A percentile compares a stretch with the other conserved stretches of the same genome.
Conservation (phyloP, 257 asterid genomes). For the Solanum pinnatisectum region DNA sequence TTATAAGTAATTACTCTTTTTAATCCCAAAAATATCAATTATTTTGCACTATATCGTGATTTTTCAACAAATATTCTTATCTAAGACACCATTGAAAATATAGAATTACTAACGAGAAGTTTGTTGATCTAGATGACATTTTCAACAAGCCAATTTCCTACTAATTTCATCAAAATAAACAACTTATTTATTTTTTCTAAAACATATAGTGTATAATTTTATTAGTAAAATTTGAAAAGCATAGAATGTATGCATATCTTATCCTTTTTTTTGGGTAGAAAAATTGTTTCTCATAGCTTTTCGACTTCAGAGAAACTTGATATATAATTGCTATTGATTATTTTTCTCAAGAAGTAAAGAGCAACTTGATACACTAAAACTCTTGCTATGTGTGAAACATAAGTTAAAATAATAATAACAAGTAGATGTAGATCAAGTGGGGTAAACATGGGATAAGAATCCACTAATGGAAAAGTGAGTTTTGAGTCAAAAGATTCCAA, state of each 20-base stretch:
- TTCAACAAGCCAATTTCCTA: background rate
- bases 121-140: background rate
- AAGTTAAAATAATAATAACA: no score
- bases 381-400: background rate
- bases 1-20: background rate
- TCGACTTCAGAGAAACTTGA: background rate
- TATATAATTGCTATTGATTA: background rate
- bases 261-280: background rate
- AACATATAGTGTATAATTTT: no score
- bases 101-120: background rate
- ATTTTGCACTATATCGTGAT: background rate
- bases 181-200: no score
- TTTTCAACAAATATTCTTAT: background rate
- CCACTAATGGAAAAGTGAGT: background rate
- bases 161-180: background rate
- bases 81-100: background rate
- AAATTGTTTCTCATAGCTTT: no score
- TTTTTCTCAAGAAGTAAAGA: background rate
- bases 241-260: no score
- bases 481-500: constrained; percentile 11
- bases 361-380: no score
- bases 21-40: background rate
- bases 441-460: background rate
- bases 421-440: background rate
- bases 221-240: no score